Conservation (phyloP, 441 rosid species). For the Dalechampia spathulata region DNA sequence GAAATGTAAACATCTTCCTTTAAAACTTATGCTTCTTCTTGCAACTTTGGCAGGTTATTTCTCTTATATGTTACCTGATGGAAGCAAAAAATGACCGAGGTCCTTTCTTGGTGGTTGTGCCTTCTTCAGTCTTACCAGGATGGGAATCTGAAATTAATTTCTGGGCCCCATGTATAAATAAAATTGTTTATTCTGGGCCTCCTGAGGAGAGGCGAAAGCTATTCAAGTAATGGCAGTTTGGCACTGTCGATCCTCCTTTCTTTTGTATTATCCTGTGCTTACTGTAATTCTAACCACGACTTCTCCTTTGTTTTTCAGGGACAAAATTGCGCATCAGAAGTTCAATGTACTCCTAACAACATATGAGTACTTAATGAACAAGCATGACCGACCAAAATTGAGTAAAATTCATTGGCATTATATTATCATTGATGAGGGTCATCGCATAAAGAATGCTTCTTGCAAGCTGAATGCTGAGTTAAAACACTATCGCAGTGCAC, state of each 20-base stretch:
- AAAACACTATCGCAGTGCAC: conserved; percentile 83
- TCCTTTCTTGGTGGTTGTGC: conserved; percentile 93
- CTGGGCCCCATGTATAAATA: conserved; percentile 77
- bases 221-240: conserved; percentile 57
- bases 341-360: conserved; percentile 92
- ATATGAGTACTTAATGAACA: conserved; percentile 94
- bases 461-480: conserved; percentile 95
- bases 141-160: conserved; percentile 88
- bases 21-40: not conserved
- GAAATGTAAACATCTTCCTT: not conserved
- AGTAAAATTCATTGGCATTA: conserved; percentile 92
- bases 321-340: conserved; percentile 79
- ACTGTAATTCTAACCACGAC: conserved; percentile 11
- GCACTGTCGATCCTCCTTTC: conserved; percentile 7
- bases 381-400: conserved; percentile 91
- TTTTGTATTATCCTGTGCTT: conserved; percentile 1
- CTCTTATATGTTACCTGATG: conserved; percentile 93
- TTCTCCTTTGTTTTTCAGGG: conserved; percentile 48
- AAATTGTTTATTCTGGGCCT: conserved; percentile 80
- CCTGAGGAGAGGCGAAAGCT: conserved; percentile 91
- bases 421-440: conserved; percentile 95
- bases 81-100: conserved; percentile 93
- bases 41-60: conserved; percentile 51
- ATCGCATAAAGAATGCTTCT: conserved; percentile 96
- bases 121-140: conserved; percentile 92